Evolutionary conservation across 148 eudicot species (phyloP).

Genomic region (Cornus kousa): DNA sequence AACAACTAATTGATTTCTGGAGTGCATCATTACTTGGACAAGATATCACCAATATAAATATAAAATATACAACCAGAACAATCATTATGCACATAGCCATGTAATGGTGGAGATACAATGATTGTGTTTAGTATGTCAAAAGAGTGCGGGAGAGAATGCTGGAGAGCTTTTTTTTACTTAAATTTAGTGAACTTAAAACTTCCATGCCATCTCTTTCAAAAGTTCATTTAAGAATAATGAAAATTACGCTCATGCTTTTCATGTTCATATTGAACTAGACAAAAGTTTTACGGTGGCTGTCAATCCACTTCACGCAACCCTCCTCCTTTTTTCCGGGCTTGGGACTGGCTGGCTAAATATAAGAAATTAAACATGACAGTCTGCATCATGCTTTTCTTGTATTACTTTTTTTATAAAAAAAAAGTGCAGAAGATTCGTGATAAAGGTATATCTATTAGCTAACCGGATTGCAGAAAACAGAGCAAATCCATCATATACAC

Average conservation of each 20-base stretch:
- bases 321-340: too few species aligned
- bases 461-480: neutral
- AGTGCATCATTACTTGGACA: neutral
- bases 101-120: neutral
- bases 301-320: too few species aligned
- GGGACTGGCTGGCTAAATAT: too few species aligned
- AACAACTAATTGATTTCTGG: neutral
- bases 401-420: neutral
- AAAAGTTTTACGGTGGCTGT: too few species aligned
- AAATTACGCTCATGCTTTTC: neutral
- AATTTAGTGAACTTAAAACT: neutral
- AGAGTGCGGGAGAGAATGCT: neutral
- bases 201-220: too few species aligned
- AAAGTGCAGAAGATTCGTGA: neutral
- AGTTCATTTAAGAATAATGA: too few species aligned
- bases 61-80: neutral
- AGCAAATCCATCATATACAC: neutral
- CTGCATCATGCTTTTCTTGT: neutral
- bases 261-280: neutral
- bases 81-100: neutral
- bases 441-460: neutral
- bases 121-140: neutral
- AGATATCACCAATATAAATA: neutral
- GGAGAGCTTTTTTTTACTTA: neutral
- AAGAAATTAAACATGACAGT: too few species aligned